Evolutionary conservation across 1,284 basidiomycete genomes (phyloP).

Genomic region (Athelia psychrophila): DNA sequence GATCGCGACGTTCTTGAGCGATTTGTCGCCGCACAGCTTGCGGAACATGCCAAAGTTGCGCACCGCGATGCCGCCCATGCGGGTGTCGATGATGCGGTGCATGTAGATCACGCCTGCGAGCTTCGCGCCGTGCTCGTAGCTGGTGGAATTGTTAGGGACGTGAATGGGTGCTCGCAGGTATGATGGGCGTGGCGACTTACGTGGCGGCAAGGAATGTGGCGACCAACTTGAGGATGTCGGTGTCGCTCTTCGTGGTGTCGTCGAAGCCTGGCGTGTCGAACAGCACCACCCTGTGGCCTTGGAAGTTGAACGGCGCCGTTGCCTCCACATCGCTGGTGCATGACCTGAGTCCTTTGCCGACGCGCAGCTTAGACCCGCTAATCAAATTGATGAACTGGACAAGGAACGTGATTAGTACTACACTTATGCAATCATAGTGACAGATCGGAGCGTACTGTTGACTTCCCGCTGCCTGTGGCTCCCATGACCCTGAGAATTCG

Average conservation of each 20-base stretch:
- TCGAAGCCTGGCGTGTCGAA: constrained; percentile 38
- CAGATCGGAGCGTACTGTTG: constrained; percentile 27
- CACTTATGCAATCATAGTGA: neutral
- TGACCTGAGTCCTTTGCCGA: constrained; percentile 30
- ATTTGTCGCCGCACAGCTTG: constrained; percentile 46
- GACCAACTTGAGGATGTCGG: constrained; percentile 33
- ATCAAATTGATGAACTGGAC: constrained; percentile 29
- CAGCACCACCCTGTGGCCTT: constrained; percentile 24
- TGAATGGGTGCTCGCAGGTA: neutral
- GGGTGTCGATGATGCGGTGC: constrained; percentile 51
- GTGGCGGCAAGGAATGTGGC: constrained; percentile 30
- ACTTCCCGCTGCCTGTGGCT: constrained; percentile 30
- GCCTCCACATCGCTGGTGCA: constrained; percentile 34
- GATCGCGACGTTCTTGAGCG: constrained; percentile 46
- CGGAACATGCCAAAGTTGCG: constrained; percentile 51
- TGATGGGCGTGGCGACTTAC: constrained; percentile 13
- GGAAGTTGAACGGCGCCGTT: constrained; percentile 23
- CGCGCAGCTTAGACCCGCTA: constrained; percentile 28
- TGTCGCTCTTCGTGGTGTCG: constrained; percentile 32
- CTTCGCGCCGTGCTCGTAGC: constrained; percentile 37
- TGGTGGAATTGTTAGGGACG: constrained; percentile 14
- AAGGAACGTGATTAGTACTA: constrained; percentile 6
- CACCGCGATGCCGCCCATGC: constrained; percentile 47
- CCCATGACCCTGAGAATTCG: constrained; percentile 29
- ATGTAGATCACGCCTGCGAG: constrained; percentile 52